Evolutionary conservation across 2,329 filamentous ascomycete species (phyloP).

Genomic region (Exserohilum rostratum): DNA sequence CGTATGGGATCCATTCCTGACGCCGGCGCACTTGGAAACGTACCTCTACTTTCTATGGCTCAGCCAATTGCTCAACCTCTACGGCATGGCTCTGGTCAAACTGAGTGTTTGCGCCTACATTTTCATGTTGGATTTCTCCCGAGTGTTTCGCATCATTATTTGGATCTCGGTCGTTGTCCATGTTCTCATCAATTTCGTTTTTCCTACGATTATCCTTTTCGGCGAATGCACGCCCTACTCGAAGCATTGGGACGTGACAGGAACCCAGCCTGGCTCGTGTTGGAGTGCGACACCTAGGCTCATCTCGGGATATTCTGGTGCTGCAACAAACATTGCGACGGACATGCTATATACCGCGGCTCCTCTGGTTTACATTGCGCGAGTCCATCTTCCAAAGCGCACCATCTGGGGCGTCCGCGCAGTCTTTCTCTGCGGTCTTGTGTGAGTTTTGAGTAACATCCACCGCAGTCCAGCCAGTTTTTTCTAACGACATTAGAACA

Average conservation of each 20-base stretch:
- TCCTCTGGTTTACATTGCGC: conserved; percentile 30
- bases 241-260: conserved; percentile 30
- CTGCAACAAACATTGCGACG: conserved; percentile 33
- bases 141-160: conserved; percentile 26
- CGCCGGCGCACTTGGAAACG: conserved; percentile 22
- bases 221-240: conserved; percentile 31
- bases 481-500: conserved; percentile 21
- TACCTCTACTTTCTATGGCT: conserved; percentile 31
- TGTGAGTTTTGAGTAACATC: conserved; percentile 30
- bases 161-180: conserved; percentile 31
- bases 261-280: conserved; percentile 28
- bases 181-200: conserved; percentile 30
- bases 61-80: conserved; percentile 32
- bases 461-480: too few species aligned
- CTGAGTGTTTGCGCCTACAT: conserved; percentile 38
- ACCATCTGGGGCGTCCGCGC: conserved; percentile 36
- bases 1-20: conserved; percentile 32
- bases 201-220: conserved; percentile 29
- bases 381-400: conserved; percentile 31
- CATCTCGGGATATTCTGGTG: conserved; percentile 35
- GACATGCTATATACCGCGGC: conserved; percentile 34
- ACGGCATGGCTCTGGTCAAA: conserved; percentile 37
- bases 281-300: conserved; percentile 32
- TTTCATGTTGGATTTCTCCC: conserved; percentile 34
- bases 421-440: conserved; percentile 34